phyloP scores from a whole-genome alignment of 495 filamentous ascomycete species.

The Hypoxylon trugodes region DNA sequence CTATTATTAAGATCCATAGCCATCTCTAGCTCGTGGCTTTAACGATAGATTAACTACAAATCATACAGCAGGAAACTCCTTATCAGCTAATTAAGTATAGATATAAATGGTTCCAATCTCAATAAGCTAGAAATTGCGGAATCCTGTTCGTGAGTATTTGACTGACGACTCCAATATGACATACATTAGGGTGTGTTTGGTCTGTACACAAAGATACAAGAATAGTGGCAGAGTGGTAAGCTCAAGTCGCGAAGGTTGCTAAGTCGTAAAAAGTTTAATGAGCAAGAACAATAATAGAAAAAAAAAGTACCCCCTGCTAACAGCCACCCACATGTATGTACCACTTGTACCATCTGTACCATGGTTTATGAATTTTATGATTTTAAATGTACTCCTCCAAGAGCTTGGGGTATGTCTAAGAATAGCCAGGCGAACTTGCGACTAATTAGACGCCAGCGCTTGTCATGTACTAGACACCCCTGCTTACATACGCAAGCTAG shows the following conservation, averaged over 20 bases:
- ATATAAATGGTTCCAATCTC: too few species aligned
- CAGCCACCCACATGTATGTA: constrained; percentile 5
- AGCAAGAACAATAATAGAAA: too few species aligned
- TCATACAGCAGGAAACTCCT: too few species aligned
- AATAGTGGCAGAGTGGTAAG: too few species aligned
- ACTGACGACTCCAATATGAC: too few species aligned
- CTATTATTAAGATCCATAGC: not conserved
- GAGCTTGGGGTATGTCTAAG: constrained; percentile 10
- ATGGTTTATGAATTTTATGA: not conserved
- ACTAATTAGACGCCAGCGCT: constrained; percentile 41
- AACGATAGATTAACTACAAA: not conserved
- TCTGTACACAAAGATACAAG: too few species aligned
- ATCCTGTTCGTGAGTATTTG: too few species aligned
- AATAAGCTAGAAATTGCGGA: too few species aligned
- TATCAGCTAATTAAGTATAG: too few species aligned
- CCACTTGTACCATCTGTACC: not conserved
- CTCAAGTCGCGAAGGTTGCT: too few species aligned
- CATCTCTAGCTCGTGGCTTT: not conserved
- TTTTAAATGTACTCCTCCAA: constrained; percentile 20
- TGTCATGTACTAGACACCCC: constrained; percentile 13
- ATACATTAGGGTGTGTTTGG: too few species aligned
- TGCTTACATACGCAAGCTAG: constrained; percentile 16
- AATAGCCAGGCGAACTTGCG: constrained; percentile 25
- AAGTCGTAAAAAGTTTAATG: too few species aligned
- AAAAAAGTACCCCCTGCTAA: not conserved